Evolutionary conservation across 2,329 filamentous ascomycete genomes (phyloP).

Genomic region (Hypoxylon sp.): DNA sequence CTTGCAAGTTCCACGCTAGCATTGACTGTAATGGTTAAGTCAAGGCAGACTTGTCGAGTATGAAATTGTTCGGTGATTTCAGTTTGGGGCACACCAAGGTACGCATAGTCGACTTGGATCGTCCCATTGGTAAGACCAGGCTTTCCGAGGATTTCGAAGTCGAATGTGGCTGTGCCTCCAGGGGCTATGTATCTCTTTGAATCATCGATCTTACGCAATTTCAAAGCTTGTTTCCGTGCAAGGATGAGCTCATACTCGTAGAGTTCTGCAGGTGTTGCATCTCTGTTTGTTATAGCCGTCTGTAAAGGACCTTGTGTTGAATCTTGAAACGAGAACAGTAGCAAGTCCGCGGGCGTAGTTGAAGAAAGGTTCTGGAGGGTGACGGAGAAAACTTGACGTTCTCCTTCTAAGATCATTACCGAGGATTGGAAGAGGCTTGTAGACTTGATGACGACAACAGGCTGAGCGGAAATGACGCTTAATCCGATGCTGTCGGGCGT

Average conservation of each 20-base stretch:
- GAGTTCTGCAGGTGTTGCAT: conserved; percentile 82
- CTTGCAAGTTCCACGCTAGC: conserved; percentile 87
- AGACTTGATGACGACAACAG: conserved; percentile 80
- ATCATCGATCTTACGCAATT: conserved; percentile 66
- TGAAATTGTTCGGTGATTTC: conserved; percentile 82
- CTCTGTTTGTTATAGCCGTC: conserved; percentile 80
- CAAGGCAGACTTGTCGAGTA: conserved; percentile 85
- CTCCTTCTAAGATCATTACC: conserved; percentile 93
- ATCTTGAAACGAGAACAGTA: conserved; percentile 91
- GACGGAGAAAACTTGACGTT: conserved; percentile 82
- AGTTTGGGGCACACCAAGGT: conserved; percentile 78
- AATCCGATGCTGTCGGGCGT: conserved; percentile 71
- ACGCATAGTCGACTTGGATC: conserved; percentile 89
- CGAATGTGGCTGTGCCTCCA: conserved; percentile 78
- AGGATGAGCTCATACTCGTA: conserved; percentile 90
- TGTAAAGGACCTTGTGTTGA: conserved; percentile 86
- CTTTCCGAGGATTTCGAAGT: conserved; percentile 88
- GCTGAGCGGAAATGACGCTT: conserved; percentile 85
- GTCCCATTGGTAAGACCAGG: conserved; percentile 84
- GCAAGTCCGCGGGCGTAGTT: conserved; percentile 81
- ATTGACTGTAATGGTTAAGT: conserved; percentile 91
- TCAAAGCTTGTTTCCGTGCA: conserved; percentile 79
- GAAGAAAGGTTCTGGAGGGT: conserved; percentile 83
- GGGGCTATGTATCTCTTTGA: conserved; percentile 75
- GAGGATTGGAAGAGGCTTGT: conserved; percentile 86